Conservation (phyloP, 148 eudicot genomes). For the Silene conica region DNA sequence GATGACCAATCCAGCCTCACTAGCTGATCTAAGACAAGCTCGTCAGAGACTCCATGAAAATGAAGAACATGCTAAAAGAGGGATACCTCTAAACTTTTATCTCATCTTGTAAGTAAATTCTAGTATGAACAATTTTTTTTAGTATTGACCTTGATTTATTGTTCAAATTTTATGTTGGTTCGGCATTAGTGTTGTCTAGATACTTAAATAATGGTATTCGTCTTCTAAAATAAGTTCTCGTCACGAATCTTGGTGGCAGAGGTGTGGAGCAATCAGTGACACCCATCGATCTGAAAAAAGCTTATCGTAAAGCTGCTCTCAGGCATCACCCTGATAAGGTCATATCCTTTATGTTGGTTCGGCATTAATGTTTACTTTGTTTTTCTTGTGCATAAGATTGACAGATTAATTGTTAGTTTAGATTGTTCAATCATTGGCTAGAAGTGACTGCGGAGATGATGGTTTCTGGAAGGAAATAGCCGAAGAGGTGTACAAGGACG, state of each 20-base stretch:
- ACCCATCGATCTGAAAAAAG: conserved; percentile 75
- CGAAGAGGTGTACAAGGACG: conserved; percentile 71
- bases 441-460: conserved; percentile 78
- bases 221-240: conserved; percentile 11
- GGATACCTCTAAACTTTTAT: conserved; percentile 65
- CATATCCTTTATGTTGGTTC: no score
- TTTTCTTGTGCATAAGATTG: conserved; percentile 6
- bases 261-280: conserved; percentile 77
- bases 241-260: conserved; percentile 39
- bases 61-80: conserved; percentile 70
- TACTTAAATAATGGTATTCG: neutral
- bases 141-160: no score
- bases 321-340: conserved; percentile 99
- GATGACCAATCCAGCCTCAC: conserved; percentile 33
- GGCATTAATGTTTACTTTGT: no score
- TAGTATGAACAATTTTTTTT: no score
- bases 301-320: conserved; percentile 94
- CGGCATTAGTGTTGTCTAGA: neutral
- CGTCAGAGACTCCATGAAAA: conserved; percentile 46
- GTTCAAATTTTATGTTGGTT: conserved; percentile 5
- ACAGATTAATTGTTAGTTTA: conserved; percentile 23
- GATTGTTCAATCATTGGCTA: conserved; percentile 79
- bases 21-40: conserved; percentile 65
- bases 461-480: conserved; percentile 81
- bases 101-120: conserved; percentile 69